A percentile compares a stretch with the other conserved stretches of the same genome.
Conservation (phyloP, 345 rosid genomes). For the Brassica incana region DNA sequence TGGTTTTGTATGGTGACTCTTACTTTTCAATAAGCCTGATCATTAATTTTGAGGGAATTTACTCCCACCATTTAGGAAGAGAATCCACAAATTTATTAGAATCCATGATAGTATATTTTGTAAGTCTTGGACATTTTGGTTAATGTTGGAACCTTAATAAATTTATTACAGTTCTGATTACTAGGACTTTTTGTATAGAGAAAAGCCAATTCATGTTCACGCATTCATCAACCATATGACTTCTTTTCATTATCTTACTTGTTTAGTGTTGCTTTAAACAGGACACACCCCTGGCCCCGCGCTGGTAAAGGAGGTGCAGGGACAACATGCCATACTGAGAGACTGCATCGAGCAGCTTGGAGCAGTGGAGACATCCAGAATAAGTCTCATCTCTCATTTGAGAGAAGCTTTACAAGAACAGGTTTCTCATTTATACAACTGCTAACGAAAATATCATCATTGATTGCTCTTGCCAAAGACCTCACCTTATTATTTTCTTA, state of each 20-base stretch:
- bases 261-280: slow-evolving; percentile 34
- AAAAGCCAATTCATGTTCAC: background rate
- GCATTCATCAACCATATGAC: background rate
- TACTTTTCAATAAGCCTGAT: slow-evolving; percentile 1
- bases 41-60: background rate
- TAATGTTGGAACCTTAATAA: background rate
- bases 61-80: background rate
- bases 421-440: slow-evolving; percentile 46
- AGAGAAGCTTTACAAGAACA: slow-evolving; percentile 89
- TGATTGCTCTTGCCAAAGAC: slow-evolving; percentile 15
- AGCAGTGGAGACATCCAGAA: slow-evolving; percentile 63
- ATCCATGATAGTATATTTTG: background rate
- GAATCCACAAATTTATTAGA: background rate
- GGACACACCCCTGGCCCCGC: slow-evolving; percentile 55
- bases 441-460: background rate
- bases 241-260: slow-evolving; percentile 8
- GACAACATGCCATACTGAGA: slow-evolving; percentile 64
- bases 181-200: background rate
- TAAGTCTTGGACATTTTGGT: background rate
- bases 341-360: slow-evolving; percentile 73
- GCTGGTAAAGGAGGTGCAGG: slow-evolving; percentile 69
- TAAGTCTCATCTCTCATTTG: slow-evolving; percentile 65
- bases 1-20: background rate
- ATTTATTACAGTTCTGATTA: background rate
- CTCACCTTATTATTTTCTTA: background rate